Evolutionary conservation across 805 yeast genomes (phyloP), one percentile per base, ranked within the genome.

Genomic region (Candida boidinii): DNA sequence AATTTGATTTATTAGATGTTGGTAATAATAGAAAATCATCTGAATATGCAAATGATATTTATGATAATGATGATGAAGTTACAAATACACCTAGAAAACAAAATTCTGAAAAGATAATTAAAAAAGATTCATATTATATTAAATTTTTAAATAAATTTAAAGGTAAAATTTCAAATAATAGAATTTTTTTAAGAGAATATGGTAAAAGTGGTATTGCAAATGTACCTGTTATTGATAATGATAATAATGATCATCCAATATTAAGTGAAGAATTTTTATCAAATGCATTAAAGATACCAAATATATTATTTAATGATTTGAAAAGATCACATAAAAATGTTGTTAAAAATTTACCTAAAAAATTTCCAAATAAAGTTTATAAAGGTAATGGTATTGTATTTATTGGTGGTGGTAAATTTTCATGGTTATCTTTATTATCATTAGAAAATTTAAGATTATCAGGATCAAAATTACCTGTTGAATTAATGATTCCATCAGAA

Each of bases 331-430:
- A 79, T 50, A 38, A 43, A 8, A 43, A 46, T 28, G 70, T 74
- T 13, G 64, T 70, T 15, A 49, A 51, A 2, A 57, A 54, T 21
- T 47, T 79, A 50, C 60, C 60, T 6, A 17, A 19, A 3, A 7
- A 21, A 11, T 46, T 44, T 28, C 74, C 74, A 0, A 65, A 58
- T 26, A 46, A 49, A 12, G 41, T 67, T 10, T 71, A 69, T 46
- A 17, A 36, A 6, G 76, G 79, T 1, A 60, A 68, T 36, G 90
- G 88, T 7, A 73, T 79, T 18, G 79, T 80, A 0, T 72, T 73
- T 36, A 77, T 80, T 29, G 90, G 85, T n/a, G 90, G 90, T 30
- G 84, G 84, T 3, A 66, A 65, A 37, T 80, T 72, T 45, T 76
- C 82, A 30, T 71, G 83, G 72, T 54, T 80, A 18, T 63, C 81